These are phyloP conservation scores for Heritiera littoralis DNA, from an alignment of 345 rosid species.

Conservation along the genomic window DNA sequence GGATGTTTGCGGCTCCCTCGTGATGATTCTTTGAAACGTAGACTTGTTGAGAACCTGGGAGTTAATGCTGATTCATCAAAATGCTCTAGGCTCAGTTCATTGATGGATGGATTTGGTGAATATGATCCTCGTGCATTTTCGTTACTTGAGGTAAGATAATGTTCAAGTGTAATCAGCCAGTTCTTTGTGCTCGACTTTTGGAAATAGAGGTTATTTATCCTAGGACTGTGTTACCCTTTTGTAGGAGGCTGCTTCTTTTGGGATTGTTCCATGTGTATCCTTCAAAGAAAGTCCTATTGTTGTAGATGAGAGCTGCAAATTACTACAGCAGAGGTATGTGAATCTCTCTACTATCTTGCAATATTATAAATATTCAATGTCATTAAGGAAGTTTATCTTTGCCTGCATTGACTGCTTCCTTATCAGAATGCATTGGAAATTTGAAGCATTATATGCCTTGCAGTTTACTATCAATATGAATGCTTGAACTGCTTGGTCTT, in stretches of 20 bases:
- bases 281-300: constrained; percentile 58
- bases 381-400: neutral
- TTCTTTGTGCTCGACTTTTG: constrained; percentile 13
- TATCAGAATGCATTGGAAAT: neutral
- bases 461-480: constrained; percentile 13
- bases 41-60: constrained; percentile 67
- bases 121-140: constrained; percentile 95
- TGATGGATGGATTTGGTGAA: constrained; percentile 93
- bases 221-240: constrained; percentile 17
- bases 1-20: constrained; percentile 84
- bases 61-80: constrained; percentile 50
- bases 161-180: constrained; percentile 16
- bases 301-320: constrained; percentile 56
- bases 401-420: neutral
- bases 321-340: constrained; percentile 64
- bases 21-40: constrained; percentile 60
- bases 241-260: constrained; percentile 84
- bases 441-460: neutral
- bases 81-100: constrained; percentile 53
- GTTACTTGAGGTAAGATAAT: constrained; percentile 65
- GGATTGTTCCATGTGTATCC: constrained; percentile 64
- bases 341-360: neutral
- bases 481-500: constrained; percentile 11
- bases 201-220: constrained; percentile 6
- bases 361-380: neutral